Conservation (phyloP, 106 monocot species). For the Acanthochlamys bracteata region DNA sequence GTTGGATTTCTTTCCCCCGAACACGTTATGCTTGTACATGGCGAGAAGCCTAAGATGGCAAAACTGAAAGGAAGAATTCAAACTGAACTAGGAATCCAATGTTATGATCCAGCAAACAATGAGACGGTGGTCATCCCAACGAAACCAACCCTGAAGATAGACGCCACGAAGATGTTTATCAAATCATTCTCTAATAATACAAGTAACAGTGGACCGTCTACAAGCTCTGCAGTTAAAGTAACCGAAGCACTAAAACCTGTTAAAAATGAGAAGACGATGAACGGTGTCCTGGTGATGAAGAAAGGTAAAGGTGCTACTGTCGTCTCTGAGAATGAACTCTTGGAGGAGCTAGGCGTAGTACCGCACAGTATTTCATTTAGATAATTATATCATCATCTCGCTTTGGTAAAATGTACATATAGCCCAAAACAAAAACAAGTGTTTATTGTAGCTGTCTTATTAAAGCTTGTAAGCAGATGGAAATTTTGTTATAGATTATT, state of each 20-base stretch:
- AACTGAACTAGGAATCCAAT: conserved; percentile 64
- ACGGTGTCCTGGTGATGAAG: conserved; percentile 86
- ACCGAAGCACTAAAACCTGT: conserved; percentile 2
- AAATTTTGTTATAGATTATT: no score
- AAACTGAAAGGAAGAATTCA: conserved; percentile 67
- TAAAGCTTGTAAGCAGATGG: no score
- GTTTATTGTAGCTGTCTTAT: no score
- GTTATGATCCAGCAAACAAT: conserved; percentile 77
- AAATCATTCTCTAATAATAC: not conserved
- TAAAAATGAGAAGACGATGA: conserved; percentile 27
- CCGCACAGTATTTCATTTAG: conserved; percentile 39
- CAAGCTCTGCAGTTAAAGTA: not conserved
- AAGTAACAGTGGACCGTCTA: conserved; percentile 1
- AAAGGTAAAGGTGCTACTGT: conserved; percentile 55
- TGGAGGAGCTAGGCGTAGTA: conserved; percentile 29
- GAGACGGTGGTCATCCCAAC: conserved; percentile 56
- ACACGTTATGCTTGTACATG: conserved; percentile 91
- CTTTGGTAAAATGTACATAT: no score
- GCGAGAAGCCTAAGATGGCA: conserved; percentile 94
- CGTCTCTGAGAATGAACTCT: conserved; percentile 48
- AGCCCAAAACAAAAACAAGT: no score
- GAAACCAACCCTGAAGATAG: conserved; percentile 34
- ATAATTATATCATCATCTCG: no score
- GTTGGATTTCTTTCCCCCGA: conserved; percentile 64
- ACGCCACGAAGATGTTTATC: conserved; percentile 47